A percentile compares a stretch with the other conserved stretches of the same genome.
phyloP scores from a whole-genome alignment of 23 red algal genomes.

The Agarophyton chilense region DNA sequence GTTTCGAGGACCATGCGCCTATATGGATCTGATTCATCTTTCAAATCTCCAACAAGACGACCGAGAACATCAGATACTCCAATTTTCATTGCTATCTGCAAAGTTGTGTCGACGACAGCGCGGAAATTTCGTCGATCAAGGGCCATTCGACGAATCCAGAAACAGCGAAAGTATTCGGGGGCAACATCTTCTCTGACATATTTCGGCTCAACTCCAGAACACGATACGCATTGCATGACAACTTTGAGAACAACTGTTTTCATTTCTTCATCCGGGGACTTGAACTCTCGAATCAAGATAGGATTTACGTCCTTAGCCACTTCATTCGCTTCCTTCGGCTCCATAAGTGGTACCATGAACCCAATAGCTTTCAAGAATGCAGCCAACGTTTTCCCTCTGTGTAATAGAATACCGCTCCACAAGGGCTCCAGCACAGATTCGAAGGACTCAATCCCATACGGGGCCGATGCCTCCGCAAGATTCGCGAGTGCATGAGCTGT shows the following conservation, averaged over 20 bases:
- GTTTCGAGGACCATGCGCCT: constrained; percentile 84
- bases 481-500: constrained; percentile 80
- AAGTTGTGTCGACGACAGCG: constrained; percentile 81
- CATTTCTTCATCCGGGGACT: constrained; percentile 93
- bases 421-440: constrained; percentile 84
- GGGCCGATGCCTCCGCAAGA: constrained; percentile 86
- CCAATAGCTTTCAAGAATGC: constrained; percentile 94
- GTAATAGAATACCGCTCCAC: constrained; percentile 88
- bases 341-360: constrained; percentile 85
- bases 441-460: constrained; percentile 96
- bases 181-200: constrained; percentile 83
- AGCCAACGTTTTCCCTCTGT: constrained; percentile 81
- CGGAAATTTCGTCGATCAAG: constrained; percentile 73
- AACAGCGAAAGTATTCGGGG: constrained; percentile 86
- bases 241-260: constrained; percentile 88
- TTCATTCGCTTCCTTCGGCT: constrained; percentile 85
- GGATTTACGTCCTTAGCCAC: constrained; percentile 84
- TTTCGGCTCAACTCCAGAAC: constrained; percentile 76
- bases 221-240: constrained; percentile 81
- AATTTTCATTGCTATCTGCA: constrained; percentile 87
- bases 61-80: constrained; percentile 80
- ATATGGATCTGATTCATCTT: constrained; percentile 84
- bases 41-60: constrained; percentile 74
- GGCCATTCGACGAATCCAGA: constrained; percentile 93
- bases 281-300: constrained; percentile 85